phyloP scores from a whole-genome alignment of 352 stramenopile species.

The Thalassiosira ordinaria region DNA sequence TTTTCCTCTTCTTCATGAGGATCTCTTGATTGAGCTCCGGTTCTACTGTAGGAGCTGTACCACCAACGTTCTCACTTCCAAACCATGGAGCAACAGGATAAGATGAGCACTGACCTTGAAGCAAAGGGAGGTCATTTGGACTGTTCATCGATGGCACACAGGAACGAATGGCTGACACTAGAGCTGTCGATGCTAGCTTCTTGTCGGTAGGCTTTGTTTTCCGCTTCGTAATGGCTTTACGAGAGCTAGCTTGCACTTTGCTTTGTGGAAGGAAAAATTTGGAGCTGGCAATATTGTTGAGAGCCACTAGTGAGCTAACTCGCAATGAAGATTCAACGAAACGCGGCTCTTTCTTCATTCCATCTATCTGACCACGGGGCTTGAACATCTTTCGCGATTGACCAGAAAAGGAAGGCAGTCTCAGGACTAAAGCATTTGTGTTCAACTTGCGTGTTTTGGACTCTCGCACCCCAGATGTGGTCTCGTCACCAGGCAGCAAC shows the following conservation, averaged over 20 bases:
- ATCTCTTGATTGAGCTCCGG: constrained; percentile 3
- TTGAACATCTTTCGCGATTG: background rate
- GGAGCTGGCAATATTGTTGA: constrained; percentile 20
- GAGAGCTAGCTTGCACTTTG: constrained; percentile 7
- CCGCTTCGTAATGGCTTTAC: background rate
- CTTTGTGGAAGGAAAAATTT: constrained; percentile 44
- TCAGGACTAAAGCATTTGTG: background rate
- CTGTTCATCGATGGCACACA: constrained; percentile 13
- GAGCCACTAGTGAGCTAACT: constrained; percentile 17
- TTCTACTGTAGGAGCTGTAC: background rate
- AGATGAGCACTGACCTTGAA: constrained; percentile 16
- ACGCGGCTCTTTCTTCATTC: constrained; percentile 5
- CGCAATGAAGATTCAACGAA: constrained; percentile 40
- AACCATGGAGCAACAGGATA: constrained; percentile 27
- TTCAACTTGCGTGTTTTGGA: background rate
- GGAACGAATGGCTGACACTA: constrained; percentile 28
- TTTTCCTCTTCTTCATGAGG: constrained; percentile 17
- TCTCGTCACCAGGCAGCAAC: background rate
- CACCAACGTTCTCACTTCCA: background rate
- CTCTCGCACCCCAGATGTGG: background rate
- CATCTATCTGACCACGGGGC: background rate
- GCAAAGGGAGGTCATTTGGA: constrained; percentile 11
- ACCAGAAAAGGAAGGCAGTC: constrained; percentile 13
- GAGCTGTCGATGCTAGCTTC: background rate
- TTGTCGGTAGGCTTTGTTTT: background rate